These are phyloP conservation scores for Cladophialophora chaetospira DNA, from an alignment of 2,329 filamentous ascomycete species.

Conservation along the genomic window DNA sequence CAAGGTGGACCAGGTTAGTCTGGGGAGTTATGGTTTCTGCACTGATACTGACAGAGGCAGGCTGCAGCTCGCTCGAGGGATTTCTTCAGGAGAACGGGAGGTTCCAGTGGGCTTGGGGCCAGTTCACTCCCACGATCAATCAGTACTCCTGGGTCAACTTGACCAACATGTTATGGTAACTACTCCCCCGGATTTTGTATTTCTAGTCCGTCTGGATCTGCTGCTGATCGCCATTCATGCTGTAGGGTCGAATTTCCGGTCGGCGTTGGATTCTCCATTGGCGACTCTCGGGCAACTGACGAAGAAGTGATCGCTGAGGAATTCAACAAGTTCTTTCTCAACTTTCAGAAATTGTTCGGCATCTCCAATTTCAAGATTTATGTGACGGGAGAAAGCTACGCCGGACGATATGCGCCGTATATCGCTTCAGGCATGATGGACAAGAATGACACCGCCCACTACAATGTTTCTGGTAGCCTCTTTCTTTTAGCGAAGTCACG, in stretches of 20 bases:
- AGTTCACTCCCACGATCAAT: conserved; percentile 33
- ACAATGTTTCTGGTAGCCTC: conserved; percentile 51
- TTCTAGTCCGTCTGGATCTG: neutral
- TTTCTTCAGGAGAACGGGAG: conserved; percentile 40
- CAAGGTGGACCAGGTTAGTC: conserved; percentile 30
- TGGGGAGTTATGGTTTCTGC: neutral
- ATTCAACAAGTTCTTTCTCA: conserved; percentile 56
- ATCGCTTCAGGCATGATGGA: conserved; percentile 25
- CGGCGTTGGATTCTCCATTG: conserved; percentile 27
- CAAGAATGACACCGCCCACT: conserved; percentile 49
- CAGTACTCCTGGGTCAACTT: conserved; percentile 40
- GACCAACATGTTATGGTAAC: conserved; percentile 42
- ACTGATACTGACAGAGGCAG: neutral
- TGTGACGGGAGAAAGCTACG: conserved; percentile 58
- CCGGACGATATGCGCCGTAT: conserved; percentile 58
- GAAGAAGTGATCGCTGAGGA: conserved; percentile 51
- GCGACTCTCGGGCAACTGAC: conserved; percentile 46
- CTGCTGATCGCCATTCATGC: neutral
- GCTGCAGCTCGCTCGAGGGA: conserved; percentile 32
- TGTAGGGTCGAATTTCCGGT: conserved; percentile 27
- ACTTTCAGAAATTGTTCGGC: conserved; percentile 45
- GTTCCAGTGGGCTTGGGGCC: conserved; percentile 35
- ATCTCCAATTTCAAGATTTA: conserved; percentile 56
- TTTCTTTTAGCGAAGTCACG: neutral
- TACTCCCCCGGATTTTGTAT: neutral